phyloP scores from a whole-genome alignment of 192 early-diverging fungal genomes.

The Coemansia sp. region DNA sequence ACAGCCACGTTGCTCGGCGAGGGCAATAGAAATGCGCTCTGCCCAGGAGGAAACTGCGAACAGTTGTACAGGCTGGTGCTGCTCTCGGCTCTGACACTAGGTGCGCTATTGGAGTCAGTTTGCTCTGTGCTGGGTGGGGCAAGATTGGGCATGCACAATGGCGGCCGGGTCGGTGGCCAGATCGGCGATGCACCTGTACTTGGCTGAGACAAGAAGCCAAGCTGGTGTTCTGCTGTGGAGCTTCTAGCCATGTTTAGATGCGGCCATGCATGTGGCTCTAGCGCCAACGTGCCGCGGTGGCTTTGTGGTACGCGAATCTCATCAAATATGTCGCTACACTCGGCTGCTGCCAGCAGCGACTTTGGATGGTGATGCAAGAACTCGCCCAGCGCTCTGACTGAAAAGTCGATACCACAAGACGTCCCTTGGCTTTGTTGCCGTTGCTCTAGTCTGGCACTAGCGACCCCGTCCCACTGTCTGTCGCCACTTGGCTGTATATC shows the following conservation, averaged over 20 bases:
- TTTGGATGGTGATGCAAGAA: conserved; percentile 43
- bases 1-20: background rate
- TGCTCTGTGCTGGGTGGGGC: background rate
- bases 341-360: conserved; percentile 48
- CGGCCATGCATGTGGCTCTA: background rate
- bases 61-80: background rate
- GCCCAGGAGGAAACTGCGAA: background rate
- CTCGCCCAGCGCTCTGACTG: conserved; percentile 27
- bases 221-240: background rate
- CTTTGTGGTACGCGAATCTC: conserved; percentile 8
- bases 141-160: background rate
- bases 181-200: background rate
- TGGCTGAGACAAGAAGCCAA: background rate
- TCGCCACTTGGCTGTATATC: background rate
- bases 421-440: background rate
- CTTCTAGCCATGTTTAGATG: background rate
- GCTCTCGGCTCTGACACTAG: background rate
- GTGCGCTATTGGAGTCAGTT: background rate
- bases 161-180: background rate
- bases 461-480: background rate
- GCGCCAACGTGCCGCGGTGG: background rate
- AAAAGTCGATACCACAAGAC: background rate
- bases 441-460: background rate
- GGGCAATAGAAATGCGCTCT: background rate
- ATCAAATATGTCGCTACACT: conserved; percentile 37